Conservation (phyloP, 768 basidiomycete genomes). For the Pleurotus citrinopileatus region DNA sequence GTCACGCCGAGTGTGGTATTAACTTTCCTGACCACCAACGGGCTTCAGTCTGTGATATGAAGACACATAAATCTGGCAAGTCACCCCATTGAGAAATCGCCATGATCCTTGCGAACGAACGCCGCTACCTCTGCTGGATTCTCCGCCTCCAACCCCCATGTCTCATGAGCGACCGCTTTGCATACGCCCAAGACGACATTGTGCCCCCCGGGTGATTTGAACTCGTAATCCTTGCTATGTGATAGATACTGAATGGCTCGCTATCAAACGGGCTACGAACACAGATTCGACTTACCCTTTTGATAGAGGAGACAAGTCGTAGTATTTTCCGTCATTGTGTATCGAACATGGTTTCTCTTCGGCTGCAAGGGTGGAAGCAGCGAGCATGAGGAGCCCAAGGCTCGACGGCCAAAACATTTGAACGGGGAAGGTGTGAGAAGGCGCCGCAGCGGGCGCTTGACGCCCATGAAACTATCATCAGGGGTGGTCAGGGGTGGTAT, state of each 20-base stretch:
- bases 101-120: constrained; percentile 56
- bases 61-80: constrained; percentile 13
- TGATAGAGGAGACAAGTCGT: constrained; percentile 63
- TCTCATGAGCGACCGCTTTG: constrained; percentile 49
- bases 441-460: too few species aligned
- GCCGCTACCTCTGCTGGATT: constrained; percentile 55
- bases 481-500: too few species aligned
- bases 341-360: constrained; percentile 45
- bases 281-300: constrained; percentile 40
- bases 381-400: too few species aligned
- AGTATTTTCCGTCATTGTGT: constrained; percentile 55
- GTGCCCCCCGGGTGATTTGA: constrained; percentile 45
- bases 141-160: constrained; percentile 55
- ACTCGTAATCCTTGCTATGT: constrained; percentile 61
- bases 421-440: too few species aligned
- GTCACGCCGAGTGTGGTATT: constrained; percentile 63
- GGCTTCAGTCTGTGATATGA: not conserved
- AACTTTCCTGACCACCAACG: constrained; percentile 36
- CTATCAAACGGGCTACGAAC: constrained; percentile 4
- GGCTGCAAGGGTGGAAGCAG: not conserved
- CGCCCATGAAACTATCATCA: too few species aligned
- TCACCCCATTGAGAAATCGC: constrained; percentile 75
- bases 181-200: constrained; percentile 65
- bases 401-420: too few species aligned
- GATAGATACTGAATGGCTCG: constrained; percentile 13